phyloP scores from a whole-genome alignment of 306 rosid species.

The Gillenia trifoliata region DNA sequence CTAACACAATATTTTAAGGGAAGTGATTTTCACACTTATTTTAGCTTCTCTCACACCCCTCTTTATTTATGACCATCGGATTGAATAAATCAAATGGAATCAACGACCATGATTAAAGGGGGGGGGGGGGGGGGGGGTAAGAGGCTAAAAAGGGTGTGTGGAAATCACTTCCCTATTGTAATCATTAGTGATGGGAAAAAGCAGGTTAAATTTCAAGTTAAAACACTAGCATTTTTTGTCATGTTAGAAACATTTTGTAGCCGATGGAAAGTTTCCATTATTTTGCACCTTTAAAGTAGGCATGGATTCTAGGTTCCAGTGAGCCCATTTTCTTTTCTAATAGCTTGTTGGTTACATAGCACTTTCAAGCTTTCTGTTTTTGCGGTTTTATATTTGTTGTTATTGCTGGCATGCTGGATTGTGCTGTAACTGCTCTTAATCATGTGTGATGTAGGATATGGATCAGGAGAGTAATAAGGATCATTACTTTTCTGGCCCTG shows the following conservation, averaged over 20 bases:
- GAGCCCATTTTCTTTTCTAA: background rate
- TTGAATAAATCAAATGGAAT: no score
- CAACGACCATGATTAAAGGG: no score
- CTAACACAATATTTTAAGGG: background rate
- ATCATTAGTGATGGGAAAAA: background rate
- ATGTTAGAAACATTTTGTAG: background rate
- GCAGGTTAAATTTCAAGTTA: background rate
- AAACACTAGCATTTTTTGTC: background rate
- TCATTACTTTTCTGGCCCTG: conserved; percentile 64
- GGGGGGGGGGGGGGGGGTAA: no score
- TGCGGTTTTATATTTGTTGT: conserved; percentile 8
- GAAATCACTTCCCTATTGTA: no score
- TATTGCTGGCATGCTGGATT: conserved; percentile 5
- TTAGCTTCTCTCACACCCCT: no score
- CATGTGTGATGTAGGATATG: conserved; percentile 35
- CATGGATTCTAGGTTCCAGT: background rate
- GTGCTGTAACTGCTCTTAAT: background rate
- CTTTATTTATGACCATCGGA: no score
- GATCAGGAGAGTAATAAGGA: conserved; percentile 58
- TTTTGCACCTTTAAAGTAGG: background rate
- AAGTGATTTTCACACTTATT: no score
- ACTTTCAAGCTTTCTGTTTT: background rate
- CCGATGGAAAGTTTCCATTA: background rate
- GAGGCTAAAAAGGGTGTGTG: no score
- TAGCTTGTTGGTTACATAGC: background rate